Base-by-base conservation (phyloP, 352 stramenopile species). In the Pythium sukuiense region DNA sequence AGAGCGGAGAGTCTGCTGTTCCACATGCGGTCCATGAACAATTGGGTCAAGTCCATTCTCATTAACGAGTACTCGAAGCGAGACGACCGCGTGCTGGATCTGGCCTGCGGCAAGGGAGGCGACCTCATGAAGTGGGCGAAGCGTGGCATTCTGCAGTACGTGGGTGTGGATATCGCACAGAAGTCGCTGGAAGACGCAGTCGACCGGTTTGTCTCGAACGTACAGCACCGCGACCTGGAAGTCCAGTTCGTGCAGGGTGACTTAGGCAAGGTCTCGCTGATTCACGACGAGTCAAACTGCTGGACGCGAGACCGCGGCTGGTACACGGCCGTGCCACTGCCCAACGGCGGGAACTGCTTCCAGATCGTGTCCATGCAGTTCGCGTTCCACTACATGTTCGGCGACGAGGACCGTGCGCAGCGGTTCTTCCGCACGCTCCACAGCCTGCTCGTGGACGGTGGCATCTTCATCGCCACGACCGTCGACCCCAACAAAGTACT, bases 311-410 rank as follows among this genome's bases (percentile, higher is more conserved):
- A 81, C 16, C 67, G 77, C 13, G 74, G 80, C 5, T 95, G 86
- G 86, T 75, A 85, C 52, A 71, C 87, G 26, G 76, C 73, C 9
- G 64, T 89, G 35, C 83, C 86, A 16, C 48, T 89, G 7, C 27
- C 71, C 16, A 66, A 59, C 53, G 65, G 71, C 13, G 69, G 63
- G 2, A 63, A 77, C 20, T 69, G 57, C 16, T 99, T 99, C 75
- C 92, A 99, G 74, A 86, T 99, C 20, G 92, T 98, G n/a, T 98
- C 88, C 49, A 99, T 99, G 73, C 97, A 99, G 81, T 99, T 99
- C 78, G 97, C 97, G 13, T 98, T 99, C 69, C 97, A 99, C 77
- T 99, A 99, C 85, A 99, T 99, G 97, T 99, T 99, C 85, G 88
- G 92, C 33, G 95, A 97, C 16, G 80, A 89, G 35, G 74, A 94